A percentile compares a stretch with the other conserved stretches of the same genome.
These are phyloP conservation scores for Cladophialophora carrionii DNA, from an alignment of 2,329 filamentous ascomycete species.

Conservation along the genomic window DNA sequence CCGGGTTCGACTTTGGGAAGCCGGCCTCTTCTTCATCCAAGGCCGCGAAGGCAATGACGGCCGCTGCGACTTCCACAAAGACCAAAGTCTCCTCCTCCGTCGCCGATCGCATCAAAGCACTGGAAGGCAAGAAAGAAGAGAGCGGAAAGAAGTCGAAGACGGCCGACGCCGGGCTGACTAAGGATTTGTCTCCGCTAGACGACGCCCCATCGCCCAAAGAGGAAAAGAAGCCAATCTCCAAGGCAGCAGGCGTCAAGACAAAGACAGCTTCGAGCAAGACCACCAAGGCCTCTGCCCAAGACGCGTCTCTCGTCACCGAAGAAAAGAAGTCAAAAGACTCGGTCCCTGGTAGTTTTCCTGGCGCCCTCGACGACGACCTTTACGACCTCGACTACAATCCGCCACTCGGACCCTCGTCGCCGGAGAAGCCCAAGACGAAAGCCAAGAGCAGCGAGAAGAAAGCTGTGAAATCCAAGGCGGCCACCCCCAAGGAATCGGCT, in stretches of 20 bases:
- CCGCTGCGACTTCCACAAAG: conserved; percentile 44
- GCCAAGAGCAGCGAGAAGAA: conserved; percentile 32
- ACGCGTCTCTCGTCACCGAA: conserved; percentile 39
- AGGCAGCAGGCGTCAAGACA: conserved; percentile 47
- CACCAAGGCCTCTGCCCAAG: conserved; percentile 34
- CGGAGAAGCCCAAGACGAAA: conserved; percentile 33
- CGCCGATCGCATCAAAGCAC: conserved; percentile 57
- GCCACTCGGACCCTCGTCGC: conserved; percentile 18
- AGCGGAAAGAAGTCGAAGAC: conserved; percentile 45
- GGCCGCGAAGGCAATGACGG: conserved; percentile 47
- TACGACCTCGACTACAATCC: conserved; percentile 38
- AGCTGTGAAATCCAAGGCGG: conserved; percentile 40
- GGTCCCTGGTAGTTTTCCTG: conserved; percentile 64
- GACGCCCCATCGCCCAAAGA: conserved; percentile 44
- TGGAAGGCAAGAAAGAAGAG: conserved; percentile 50
- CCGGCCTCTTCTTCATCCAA: conserved; percentile 49
- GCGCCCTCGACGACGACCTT: conserved; percentile 54
- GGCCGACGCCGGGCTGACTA: conserved; percentile 45
- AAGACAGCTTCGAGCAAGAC: conserved; percentile 37
- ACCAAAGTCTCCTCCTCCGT: conserved; percentile 53
- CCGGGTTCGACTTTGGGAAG: conserved; percentile 44
- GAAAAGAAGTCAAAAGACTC: conserved; percentile 47
- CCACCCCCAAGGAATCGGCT: conserved; percentile 31
- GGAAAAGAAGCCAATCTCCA: conserved; percentile 47
- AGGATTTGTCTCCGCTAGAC: conserved; percentile 46